Evolutionary conservation across 176 grass and related monocot genomes (phyloP).

Genomic region (Musa schizocarpa): DNA sequence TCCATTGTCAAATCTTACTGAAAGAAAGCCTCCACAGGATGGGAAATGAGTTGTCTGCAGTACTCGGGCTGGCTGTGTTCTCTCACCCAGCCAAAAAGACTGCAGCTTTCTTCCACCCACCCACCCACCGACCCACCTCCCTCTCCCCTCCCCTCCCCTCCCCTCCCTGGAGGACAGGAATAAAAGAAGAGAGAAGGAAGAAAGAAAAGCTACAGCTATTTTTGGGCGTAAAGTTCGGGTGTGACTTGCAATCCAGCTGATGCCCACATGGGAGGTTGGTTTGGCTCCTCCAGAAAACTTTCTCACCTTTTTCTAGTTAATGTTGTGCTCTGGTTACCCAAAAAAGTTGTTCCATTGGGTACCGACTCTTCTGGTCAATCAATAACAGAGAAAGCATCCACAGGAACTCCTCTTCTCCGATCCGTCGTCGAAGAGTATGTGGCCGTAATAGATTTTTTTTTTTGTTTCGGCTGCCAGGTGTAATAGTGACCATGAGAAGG

Average conservation of each 20-base stretch:
- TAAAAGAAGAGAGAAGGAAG: conserved; percentile 11
- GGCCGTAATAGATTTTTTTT: too few species aligned
- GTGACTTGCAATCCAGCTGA: conserved; percentile 41
- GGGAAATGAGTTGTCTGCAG: conserved; percentile 29
- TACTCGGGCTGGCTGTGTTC: conserved; percentile 9
- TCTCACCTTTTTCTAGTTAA: conserved; percentile 20
- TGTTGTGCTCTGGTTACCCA: background rate
- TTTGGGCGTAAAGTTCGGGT: conserved; percentile 37
- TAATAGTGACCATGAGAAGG: background rate
- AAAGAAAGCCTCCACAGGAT: conserved; percentile 27
- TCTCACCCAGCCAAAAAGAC: background rate
- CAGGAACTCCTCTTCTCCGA: background rate
- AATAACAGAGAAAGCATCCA: background rate
- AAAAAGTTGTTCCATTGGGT: conserved; percentile 4
- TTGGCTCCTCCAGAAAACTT: background rate
- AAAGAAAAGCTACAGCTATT: conserved; percentile 21
- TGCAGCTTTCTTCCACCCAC: background rate
- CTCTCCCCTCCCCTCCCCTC: too few species aligned
- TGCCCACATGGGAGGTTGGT: conserved; percentile 45
- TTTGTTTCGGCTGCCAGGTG: too few species aligned
- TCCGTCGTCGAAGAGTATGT: too few species aligned
- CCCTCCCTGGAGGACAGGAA: background rate
- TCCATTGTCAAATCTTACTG: conserved; percentile 33
- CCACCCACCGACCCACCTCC: background rate
- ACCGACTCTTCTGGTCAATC: background rate